These are phyloP conservation scores for Salix dunnii DNA, from an alignment of 345 rosid species.

Conservation along the genomic window DNA sequence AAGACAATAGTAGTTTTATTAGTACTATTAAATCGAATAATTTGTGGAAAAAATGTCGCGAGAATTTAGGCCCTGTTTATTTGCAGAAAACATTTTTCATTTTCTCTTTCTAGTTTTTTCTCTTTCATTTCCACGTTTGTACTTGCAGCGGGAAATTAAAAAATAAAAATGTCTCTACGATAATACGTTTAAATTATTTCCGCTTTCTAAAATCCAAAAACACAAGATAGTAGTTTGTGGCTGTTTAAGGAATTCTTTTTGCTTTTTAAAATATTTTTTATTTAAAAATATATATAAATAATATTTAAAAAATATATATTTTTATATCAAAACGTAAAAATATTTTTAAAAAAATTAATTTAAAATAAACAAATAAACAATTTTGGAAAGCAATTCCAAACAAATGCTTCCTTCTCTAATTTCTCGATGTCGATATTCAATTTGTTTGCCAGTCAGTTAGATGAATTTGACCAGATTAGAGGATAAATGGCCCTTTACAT, in stretches of 20 bases:
- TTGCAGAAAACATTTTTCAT: not conserved
- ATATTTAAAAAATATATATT: too few relatives aligned
- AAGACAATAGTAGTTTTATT: not conserved
- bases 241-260: too few relatives aligned
- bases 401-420: not conserved
- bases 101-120: not conserved
- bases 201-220: not conserved
- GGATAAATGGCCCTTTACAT: not conserved
- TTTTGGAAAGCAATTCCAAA: too few relatives aligned
- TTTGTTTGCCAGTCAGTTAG: not conserved
- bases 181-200: not conserved
- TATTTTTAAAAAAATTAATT: too few relatives aligned
- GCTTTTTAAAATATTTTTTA: too few relatives aligned
- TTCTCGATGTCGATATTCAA: not conserved
- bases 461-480: not conserved
- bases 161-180: not conserved
- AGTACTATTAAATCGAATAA: not conserved
- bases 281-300: too few relatives aligned
- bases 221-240: not conserved
- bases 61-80: not conserved
- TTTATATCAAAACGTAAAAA: too few relatives aligned
- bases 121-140: not conserved
- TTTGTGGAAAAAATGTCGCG: too few relatives aligned
- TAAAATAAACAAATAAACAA: too few relatives aligned
- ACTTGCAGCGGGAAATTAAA: not conserved